A percentile compares a stretch with the other conserved stretches of the same genome.
phyloP scores from a whole-genome alignment of 768 basidiomycete species.

The Collybiopsis confluens region DNA sequence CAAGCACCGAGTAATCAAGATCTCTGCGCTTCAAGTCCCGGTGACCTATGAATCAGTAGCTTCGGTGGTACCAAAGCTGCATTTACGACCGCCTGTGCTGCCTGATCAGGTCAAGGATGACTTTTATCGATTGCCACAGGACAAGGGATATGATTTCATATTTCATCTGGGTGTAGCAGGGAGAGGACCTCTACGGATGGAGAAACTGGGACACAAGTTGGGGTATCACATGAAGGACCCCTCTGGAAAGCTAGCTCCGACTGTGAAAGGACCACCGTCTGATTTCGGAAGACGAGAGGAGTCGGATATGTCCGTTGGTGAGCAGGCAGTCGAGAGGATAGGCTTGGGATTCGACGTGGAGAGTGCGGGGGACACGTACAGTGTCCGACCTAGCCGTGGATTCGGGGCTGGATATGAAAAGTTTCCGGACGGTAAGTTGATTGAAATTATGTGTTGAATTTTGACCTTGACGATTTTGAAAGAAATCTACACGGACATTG shows the following conservation, averaged over 20 bases:
- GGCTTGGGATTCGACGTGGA: conserved; percentile 36
- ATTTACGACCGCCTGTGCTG: conserved; percentile 54
- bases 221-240: conserved; percentile 71
- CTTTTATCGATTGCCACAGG: conserved; percentile 33
- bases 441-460: background rate
- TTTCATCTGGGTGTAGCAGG: conserved; percentile 69
- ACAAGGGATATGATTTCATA: conserved; percentile 61
- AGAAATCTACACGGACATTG: conserved; percentile 56
- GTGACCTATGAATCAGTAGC: conserved; percentile 57
- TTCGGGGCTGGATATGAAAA: conserved; percentile 48
- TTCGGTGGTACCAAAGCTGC: conserved; percentile 50
- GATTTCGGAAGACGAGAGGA: conserved; percentile 35
- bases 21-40: conserved; percentile 55
- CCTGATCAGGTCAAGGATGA: conserved; percentile 28
- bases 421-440: conserved; percentile 33
- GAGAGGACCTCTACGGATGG: conserved; percentile 59
- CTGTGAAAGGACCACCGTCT: conserved; percentile 36
- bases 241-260: conserved; percentile 50
- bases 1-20: conserved; percentile 44
- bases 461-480: background rate
- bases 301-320: conserved; percentile 17
- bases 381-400: conserved; percentile 35
- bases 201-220: conserved; percentile 60
- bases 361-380: conserved; percentile 26
- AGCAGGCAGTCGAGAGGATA: conserved; percentile 22